A percentile compares a stretch with the other conserved stretches of the same genome.
Evolutionary conservation across 2,329 filamentous ascomycete species (phyloP).

Genomic region (Myriosclerotinia curreyana): DNA sequence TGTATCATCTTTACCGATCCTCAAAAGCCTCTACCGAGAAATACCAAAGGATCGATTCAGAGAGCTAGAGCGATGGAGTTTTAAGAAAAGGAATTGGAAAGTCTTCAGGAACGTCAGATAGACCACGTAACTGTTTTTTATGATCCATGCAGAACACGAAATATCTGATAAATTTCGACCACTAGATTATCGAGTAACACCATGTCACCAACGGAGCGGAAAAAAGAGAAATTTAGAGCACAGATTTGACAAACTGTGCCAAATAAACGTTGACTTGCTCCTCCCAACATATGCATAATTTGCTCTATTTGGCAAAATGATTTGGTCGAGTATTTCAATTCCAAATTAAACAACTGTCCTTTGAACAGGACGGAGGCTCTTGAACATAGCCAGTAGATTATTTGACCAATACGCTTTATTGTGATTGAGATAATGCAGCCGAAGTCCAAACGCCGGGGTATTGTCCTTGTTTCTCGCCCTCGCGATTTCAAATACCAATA

Average conservation of each 20-base stretch:
- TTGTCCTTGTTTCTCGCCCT: not conserved
- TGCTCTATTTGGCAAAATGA: not conserved
- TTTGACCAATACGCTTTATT: not conserved
- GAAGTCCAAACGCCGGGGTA: conserved; percentile 9
- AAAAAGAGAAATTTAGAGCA: not conserved
- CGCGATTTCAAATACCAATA: not conserved
- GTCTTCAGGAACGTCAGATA: no score
- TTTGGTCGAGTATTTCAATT: not conserved
- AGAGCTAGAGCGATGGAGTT: not conserved
- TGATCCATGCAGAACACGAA: no score
- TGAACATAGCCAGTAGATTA: not conserved
- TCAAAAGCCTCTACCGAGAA: not conserved
- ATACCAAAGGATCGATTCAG: not conserved
- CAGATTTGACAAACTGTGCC: not conserved
- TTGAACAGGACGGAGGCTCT: not conserved
- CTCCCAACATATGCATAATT: not conserved
- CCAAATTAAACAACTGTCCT: not conserved
- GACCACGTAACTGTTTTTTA: no score
- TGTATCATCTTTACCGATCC: not conserved
- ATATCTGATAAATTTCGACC: no score
- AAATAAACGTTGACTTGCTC: not conserved
- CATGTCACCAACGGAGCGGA: no score
- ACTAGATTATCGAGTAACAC: no score
- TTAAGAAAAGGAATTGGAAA: not conserved
- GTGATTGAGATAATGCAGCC: not conserved